Base-by-base conservation (phyloP, 1,284 basidiomycete genomes). In the Xerocomus minutiporus region DNA sequence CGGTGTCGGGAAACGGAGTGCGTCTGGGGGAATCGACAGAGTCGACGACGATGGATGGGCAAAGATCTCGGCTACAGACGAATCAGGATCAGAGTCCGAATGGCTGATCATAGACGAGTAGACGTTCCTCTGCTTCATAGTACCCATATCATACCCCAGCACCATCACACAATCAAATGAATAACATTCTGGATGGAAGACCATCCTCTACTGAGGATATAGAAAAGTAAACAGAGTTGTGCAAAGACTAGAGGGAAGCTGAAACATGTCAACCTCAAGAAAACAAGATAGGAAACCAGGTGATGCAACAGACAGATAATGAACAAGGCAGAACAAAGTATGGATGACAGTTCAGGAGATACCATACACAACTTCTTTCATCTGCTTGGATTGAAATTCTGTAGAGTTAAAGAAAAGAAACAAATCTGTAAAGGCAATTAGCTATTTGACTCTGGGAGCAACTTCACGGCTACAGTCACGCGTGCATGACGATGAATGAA, bases 81-180 rank as follows among this genome's bases (percentile, higher is more conserved):
- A 75, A 68, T 70, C 72, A 78, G 82, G 83, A 82, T 82, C 80
- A 82, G 87, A 91, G 83, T 68, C 88, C 87, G 88, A 91, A 91
- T 91, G 88, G 88, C 63, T 91, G 62, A 83, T 89, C 34, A 76
- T 90, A 42, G 81, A 83, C 46, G 53, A 59, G 35, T 68, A 66
- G 54, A 61, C 28, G 23, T 48, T 32, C 15, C 28, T 29, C 20
- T 42, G 9, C 32, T 49, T 44, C 43, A 25, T 49, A 59, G 40
- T 56, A 61, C 57, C 50, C 38, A 59, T 50, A 52, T 45, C 49
- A 67, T 68, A 66, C 57, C 59, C 62, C 41, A 41, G 9, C 46
- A 51, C 46, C 49, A 28, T 42, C 26, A 50, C 54, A 42, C 42
- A 53, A 50, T 51, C 46, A 54, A 63, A 53, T 35, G n/a, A 60